Conservation (phyloP, 2,329 filamentous ascomycete genomes). For the Calonectria multiphialidica region DNA sequence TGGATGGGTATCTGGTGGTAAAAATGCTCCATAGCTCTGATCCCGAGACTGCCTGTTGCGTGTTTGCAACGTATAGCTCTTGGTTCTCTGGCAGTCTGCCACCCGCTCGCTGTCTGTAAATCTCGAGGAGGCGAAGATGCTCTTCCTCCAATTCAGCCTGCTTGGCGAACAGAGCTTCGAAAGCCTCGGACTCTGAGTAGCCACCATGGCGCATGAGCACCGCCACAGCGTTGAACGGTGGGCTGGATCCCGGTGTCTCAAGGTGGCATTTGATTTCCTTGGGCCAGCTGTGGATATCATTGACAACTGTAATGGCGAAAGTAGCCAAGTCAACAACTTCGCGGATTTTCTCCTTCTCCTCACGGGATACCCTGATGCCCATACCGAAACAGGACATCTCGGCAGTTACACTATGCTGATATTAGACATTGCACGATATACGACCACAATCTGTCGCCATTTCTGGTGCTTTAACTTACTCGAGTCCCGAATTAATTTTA, state of each 20-base stretch:
- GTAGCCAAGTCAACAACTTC: neutral
- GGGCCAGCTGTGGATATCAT: neutral
- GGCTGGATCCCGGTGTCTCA: neutral
- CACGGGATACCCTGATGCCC: neutral
- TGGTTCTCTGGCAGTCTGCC: neutral
- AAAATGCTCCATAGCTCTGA: neutral
- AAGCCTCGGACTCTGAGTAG: neutral
- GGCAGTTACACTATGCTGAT: neutral
- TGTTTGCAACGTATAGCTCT: neutral
- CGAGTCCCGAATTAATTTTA: neutral
- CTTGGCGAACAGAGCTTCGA: neutral
- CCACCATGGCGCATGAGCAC: neutral
- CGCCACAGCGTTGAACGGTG: neutral
- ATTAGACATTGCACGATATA: neutral
- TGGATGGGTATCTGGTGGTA: neutral
- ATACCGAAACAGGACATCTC: constrained; percentile 1
- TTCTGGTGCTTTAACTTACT: neutral
- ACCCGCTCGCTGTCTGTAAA: neutral
- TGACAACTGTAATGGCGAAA: neutral
- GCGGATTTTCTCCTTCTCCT: neutral
- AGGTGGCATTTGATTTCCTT: constrained; percentile 1
- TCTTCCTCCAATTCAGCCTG: neutral
- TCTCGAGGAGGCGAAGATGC: neutral
- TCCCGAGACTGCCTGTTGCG: neutral
- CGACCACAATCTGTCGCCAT: neutral